Evolutionary conservation across 2,329 filamentous ascomycete genomes (phyloP).

Genomic region (Fusarium miscanthi): DNA sequence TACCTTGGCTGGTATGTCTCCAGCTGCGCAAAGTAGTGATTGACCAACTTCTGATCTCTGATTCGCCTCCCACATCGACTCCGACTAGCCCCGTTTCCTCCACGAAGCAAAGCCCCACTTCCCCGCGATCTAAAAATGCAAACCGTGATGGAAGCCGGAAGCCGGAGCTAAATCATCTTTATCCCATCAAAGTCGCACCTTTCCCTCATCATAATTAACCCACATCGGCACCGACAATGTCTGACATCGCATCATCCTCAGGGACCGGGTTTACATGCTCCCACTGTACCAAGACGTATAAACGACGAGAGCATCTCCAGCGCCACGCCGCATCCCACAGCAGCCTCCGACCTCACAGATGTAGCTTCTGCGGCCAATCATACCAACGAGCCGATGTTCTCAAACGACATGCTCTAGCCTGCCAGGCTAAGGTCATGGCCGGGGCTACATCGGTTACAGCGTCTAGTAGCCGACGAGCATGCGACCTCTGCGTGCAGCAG

Average conservation of each 20-base stretch:
- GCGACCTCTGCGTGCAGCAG: background rate
- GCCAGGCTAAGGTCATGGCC: accelerated
- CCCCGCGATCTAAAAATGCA: background rate
- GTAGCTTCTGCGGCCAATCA: background rate
- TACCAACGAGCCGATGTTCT: slow-evolving; percentile 2
- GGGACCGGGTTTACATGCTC: background rate
- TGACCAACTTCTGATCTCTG: background rate
- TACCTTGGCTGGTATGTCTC: background rate
- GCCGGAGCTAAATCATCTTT: background rate
- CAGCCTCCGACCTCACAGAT: background rate
- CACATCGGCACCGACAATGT: background rate
- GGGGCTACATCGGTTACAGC: accelerated
- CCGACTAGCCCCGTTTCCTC: background rate
- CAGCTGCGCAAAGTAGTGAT: background rate
- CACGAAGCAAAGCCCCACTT: background rate
- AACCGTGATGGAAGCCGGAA: background rate
- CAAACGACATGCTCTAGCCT: background rate
- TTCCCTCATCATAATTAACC: background rate
- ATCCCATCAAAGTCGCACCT: background rate
- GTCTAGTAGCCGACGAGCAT: background rate
- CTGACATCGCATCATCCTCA: background rate
- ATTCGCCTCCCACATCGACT: slow-evolving; percentile 11
- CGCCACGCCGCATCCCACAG: slow-evolving; percentile 4
- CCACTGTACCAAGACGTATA: background rate
- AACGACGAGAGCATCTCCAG: background rate